Percentiles rank a stretch among this genome's conserved stretches.
Evolutionary conservation across 2,329 filamentous ascomycete species (phyloP).

Genomic region (Nemania serpens): DNA sequence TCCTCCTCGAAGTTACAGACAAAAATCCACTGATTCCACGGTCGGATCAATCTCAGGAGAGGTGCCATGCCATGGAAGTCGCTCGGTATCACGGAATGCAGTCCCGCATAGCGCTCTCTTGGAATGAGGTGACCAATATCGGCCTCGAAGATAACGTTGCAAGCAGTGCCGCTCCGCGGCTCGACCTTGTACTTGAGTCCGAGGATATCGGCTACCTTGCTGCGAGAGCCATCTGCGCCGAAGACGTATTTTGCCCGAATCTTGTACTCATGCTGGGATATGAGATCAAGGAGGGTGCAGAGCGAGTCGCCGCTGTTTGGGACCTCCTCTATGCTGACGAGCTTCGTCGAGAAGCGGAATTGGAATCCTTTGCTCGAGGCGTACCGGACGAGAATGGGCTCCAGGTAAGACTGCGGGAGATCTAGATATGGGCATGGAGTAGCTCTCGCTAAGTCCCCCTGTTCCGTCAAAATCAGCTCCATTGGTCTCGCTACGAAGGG

Average conservation of each 20-base stretch:
- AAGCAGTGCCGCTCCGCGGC: slow-evolving; percentile 44
- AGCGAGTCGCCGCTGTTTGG: slow-evolving; percentile 24
- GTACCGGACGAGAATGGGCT: slow-evolving; percentile 49
- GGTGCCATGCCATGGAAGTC: slow-evolving; percentile 50
- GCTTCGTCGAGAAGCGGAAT: slow-evolving; percentile 46
- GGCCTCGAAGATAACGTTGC: slow-evolving; percentile 47
- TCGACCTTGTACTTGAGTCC: slow-evolving; percentile 43
- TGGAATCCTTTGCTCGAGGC: slow-evolving; percentile 46
- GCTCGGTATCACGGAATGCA: slow-evolving; percentile 61
- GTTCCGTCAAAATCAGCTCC: not conserved
- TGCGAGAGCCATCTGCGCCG: slow-evolving; percentile 58
- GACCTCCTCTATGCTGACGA: slow-evolving; percentile 39
- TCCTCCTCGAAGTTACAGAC: slow-evolving; percentile 47
- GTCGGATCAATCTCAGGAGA: slow-evolving; percentile 59
- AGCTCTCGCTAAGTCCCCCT: slow-evolving; percentile 50
- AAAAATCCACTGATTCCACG: slow-evolving; percentile 62
- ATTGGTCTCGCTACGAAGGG: not conserved
- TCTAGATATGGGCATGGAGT: slow-evolving; percentile 50
- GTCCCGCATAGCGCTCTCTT: slow-evolving; percentile 53
- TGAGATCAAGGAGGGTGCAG: slow-evolving; percentile 42
- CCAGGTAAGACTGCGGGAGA: slow-evolving; percentile 50
- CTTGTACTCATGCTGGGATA: slow-evolving; percentile 49
- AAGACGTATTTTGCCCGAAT: slow-evolving; percentile 59
- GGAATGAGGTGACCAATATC: slow-evolving; percentile 58
- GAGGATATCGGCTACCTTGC: slow-evolving; percentile 45